Conservation (phyloP, 345 rosid genomes). For the Hibiscus trionum region DNA sequence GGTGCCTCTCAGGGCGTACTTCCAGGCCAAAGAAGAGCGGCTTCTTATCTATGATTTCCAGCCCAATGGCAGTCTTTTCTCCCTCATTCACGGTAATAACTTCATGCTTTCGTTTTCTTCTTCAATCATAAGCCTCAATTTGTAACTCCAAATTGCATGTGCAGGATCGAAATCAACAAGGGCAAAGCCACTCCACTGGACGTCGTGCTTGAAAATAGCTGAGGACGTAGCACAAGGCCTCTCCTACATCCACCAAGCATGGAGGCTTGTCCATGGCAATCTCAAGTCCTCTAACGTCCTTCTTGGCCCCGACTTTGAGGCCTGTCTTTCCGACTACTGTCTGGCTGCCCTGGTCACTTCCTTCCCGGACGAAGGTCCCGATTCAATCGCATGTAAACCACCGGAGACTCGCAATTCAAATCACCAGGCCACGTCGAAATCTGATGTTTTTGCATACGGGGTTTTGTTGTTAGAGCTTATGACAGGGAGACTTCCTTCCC, state of each 20-base stretch:
- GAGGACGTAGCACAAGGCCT: constrained; percentile 85
- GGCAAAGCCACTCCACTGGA: constrained; percentile 86
- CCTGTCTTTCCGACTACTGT: constrained; percentile 72
- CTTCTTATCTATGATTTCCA: constrained; percentile 76
- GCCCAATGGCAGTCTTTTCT: constrained; percentile 87
- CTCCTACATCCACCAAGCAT: constrained; percentile 88
- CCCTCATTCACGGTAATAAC: constrained; percentile 74
- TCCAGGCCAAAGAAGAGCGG: constrained; percentile 80
- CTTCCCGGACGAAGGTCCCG: constrained; percentile 37
- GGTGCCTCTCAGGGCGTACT: constrained; percentile 80
- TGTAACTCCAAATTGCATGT: neutral
- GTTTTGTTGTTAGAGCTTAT: constrained; percentile 68
- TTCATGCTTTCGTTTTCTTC: neutral
- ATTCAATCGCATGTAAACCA: constrained; percentile 39
- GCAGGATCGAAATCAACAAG: constrained; percentile 75
- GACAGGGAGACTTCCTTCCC: constrained; percentile 66
- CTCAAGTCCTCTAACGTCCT: no score
- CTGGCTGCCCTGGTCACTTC: constrained; percentile 40
- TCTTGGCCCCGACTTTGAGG: constrained; percentile 53
- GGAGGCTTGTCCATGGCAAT: constrained; percentile 77
- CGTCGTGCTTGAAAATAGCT: constrained; percentile 45
- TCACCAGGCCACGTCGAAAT: constrained; percentile 45
- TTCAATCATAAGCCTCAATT: neutral
- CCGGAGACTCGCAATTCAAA: constrained; percentile 44
- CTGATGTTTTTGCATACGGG: constrained; percentile 75